These are phyloP conservation scores for Umbelopsis sp. DNA, from an alignment of 371 early-diverging fungal genomes.

Conservation along the genomic window DNA sequence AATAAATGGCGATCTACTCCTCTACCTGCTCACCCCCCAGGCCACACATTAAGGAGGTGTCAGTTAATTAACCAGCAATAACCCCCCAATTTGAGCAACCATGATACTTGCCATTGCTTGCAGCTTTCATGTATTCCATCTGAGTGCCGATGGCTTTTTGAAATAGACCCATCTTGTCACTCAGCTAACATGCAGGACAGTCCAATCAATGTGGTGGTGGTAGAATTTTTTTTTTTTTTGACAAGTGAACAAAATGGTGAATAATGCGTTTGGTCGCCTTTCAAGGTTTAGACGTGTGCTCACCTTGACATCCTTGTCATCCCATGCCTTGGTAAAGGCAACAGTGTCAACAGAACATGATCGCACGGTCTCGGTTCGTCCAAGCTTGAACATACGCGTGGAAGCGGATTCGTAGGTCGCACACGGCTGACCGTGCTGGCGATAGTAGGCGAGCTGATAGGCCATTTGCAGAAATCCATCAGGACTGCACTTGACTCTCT, in stretches of 20 bases:
- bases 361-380: slow-evolving; percentile 89
- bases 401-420: slow-evolving; percentile 88
- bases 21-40: slow-evolving; percentile 73
- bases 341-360: slow-evolving; percentile 65
- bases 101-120: slow-evolving; percentile 56
- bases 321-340: slow-evolving; percentile 74
- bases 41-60: slow-evolving; percentile 51
- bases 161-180: slow-evolving; percentile 61
- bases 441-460: slow-evolving; percentile 82
- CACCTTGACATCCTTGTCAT: slow-evolving; percentile 52
- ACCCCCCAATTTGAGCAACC: background rate
- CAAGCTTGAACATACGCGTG: slow-evolving; percentile 79
- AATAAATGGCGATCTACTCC: slow-evolving; percentile 91
- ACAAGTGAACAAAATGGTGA: no score
- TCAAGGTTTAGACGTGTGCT: background rate
- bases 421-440: slow-evolving; percentile 66
- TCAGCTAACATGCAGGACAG: slow-evolving; percentile 33
- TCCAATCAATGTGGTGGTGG: background rate
- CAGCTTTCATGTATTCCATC: slow-evolving; percentile 62
- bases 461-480: slow-evolving; percentile 92
- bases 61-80: slow-evolving; percentile 49
- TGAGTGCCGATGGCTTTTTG: slow-evolving; percentile 72
- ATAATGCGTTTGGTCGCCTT: background rate
- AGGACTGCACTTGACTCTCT: slow-evolving; percentile 71
- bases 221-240: background rate